Evolutionary conservation across 1,284 basidiomycete species (phyloP).

Genomic region (Melampsora occidentalis): DNA sequence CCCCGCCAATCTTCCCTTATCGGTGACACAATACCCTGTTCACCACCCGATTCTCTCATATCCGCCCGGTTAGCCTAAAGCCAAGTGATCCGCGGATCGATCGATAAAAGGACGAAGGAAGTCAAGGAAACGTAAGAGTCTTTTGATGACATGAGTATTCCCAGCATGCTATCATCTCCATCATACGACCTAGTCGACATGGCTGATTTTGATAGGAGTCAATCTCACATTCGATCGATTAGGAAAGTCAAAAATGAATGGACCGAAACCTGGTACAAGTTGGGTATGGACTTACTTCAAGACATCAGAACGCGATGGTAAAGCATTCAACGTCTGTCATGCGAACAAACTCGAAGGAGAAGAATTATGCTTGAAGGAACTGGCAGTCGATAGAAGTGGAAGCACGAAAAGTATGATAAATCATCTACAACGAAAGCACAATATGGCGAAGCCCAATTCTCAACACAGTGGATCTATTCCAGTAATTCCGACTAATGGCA

Average conservation of each 20-base stretch:
- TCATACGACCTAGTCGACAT: too few relatives aligned
- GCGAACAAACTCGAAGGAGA: neutral
- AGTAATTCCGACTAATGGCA: neutral
- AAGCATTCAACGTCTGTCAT: slow-evolving; percentile 3
- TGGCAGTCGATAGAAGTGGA: slow-evolving; percentile 5
- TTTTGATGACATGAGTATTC: too few relatives aligned
- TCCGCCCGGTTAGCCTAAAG: neutral
- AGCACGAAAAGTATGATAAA: slow-evolving; percentile 10
- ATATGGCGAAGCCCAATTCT: neutral
- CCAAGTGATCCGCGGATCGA: slow-evolving; percentile 6
- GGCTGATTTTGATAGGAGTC: neutral
- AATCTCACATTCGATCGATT: neutral
- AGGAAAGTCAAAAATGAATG: neutral
- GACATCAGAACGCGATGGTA: neutral
- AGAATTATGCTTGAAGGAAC: neutral
- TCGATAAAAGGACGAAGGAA: neutral
- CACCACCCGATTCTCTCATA: neutral
- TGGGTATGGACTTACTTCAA: slow-evolving; percentile 12
- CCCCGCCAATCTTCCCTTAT: too few relatives aligned
- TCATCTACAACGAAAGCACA: neutral
- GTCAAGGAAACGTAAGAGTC: too few relatives aligned
- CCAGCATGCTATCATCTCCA: too few relatives aligned
- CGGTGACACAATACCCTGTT: too few relatives aligned
- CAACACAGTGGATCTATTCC: neutral
- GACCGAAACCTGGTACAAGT: neutral